Evolutionary conservation across 2,329 filamentous ascomycete species (phyloP).

Genomic region (Drechslerella dactyloides): DNA sequence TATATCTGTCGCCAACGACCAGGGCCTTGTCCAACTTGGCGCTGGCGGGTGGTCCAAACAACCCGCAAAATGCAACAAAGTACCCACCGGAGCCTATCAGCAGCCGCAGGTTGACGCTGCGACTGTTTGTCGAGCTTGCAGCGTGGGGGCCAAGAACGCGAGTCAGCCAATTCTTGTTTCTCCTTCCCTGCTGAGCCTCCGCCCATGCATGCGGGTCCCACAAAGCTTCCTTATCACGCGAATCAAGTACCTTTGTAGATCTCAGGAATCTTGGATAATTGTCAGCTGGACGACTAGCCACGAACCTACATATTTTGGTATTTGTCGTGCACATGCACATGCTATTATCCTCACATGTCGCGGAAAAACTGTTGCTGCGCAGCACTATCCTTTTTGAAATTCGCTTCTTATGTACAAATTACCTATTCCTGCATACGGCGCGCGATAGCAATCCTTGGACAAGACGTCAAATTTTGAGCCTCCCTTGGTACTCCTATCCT

Average conservation of each 20-base stretch:
- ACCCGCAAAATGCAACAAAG: constrained; percentile 6
- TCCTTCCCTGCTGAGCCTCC: background rate
- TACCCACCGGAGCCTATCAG: background rate
- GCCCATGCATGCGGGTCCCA: no score
- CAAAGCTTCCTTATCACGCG: no score
- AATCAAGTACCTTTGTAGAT: no score
- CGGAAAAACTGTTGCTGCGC: no score
- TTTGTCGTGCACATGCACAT: background rate
- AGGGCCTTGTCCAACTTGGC: background rate
- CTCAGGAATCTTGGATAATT: no score
- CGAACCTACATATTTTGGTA: no score
- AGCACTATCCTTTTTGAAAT: background rate
- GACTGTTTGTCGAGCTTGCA: background rate
- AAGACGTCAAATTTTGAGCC: no score
- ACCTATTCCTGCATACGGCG: background rate
- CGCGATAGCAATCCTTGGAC: no score
- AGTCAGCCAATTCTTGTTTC: background rate
- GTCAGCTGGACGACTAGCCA: no score
- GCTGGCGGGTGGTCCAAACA: background rate
- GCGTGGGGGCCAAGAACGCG: background rate
- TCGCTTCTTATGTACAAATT: background rate
- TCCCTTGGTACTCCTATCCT: no score
- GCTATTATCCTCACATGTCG: no score
- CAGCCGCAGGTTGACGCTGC: background rate
- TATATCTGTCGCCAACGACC: background rate